Conservation (phyloP, 257 asterid genomes). For the Nicotiana noctiflora region DNA sequence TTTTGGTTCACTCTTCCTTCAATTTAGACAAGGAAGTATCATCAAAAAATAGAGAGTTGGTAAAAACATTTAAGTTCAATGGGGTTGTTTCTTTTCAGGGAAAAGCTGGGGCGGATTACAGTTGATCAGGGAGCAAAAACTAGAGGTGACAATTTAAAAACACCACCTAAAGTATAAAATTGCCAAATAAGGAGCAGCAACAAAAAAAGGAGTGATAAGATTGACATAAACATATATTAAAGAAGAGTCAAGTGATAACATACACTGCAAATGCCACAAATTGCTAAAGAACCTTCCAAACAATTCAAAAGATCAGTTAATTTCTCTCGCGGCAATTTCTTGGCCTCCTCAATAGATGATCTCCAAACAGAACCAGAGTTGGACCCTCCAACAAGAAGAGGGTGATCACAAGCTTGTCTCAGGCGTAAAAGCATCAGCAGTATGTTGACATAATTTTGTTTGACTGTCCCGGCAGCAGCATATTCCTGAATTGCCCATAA, state of each 20-base stretch:
- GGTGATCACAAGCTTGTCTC: conserved; percentile 99
- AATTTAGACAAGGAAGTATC: background rate
- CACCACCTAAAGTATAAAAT: background rate
- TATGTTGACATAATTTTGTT: conserved; percentile 89
- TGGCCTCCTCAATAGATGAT: conserved; percentile 72
- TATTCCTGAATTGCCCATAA: conserved; percentile 54
- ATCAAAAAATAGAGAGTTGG: background rate
- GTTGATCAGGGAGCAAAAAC: background rate
- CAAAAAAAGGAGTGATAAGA: background rate
- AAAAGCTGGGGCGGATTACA: background rate
- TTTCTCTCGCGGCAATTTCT: conserved; percentile 71
- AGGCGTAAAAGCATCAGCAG: conserved; percentile 91
- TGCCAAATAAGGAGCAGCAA: background rate
- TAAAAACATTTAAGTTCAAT: background rate
- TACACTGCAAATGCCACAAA: conserved; percentile 90
- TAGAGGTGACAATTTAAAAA: background rate
- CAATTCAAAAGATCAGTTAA: conserved; percentile 59
- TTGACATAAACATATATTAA: background rate
- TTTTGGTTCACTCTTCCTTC: background rate
- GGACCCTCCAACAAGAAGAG: conserved; percentile 82
- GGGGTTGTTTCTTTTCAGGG: background rate
- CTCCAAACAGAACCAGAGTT: conserved; percentile 42
- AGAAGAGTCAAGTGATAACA: conserved; percentile 24
- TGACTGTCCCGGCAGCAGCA: conserved; percentile 95
- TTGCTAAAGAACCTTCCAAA: conserved; percentile 77